These are phyloP conservation scores for Backusella westeae DNA, from an alignment of 192 early-diverging fungal genomes.

Conservation along the genomic window DNA sequence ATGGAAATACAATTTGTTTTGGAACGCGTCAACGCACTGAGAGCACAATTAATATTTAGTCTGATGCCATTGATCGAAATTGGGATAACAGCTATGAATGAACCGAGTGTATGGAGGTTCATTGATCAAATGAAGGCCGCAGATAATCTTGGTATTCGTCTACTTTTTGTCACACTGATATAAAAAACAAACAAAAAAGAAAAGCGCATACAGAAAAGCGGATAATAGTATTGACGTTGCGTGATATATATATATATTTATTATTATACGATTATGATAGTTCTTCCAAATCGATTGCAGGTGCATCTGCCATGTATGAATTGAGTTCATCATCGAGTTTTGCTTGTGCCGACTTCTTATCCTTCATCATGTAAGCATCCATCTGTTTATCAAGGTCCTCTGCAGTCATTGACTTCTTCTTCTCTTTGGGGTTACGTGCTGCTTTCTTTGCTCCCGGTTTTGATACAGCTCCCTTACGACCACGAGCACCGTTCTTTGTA, in stretches of 20 bases:
- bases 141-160: too few species aligned
- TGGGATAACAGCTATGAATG: too few species aligned
- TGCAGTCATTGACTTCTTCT: background rate
- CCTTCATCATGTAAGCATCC: slow-evolving; percentile 39
- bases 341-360: slow-evolving; percentile 29
- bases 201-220: background rate
- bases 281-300: background rate
- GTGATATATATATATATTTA: background rate
- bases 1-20: background rate
- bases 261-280: background rate
- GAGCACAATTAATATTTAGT: too few species aligned
- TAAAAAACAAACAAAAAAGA: background rate
- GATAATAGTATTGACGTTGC: background rate
- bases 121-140: too few species aligned
- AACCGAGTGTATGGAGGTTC: too few species aligned
- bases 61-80: too few species aligned
- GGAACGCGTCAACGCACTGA: too few species aligned
- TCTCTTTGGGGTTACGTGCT: background rate
- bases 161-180: too few species aligned
- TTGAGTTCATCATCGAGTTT: slow-evolving; percentile 34
- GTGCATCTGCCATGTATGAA: slow-evolving; percentile 27
- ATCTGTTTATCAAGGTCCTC: slow-evolving; percentile 26
- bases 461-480: background rate
- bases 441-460: background rate
- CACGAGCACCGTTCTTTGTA: background rate